Conservation (phyloP, 169 alveolate species). For the Eimeria praecox region DNA sequence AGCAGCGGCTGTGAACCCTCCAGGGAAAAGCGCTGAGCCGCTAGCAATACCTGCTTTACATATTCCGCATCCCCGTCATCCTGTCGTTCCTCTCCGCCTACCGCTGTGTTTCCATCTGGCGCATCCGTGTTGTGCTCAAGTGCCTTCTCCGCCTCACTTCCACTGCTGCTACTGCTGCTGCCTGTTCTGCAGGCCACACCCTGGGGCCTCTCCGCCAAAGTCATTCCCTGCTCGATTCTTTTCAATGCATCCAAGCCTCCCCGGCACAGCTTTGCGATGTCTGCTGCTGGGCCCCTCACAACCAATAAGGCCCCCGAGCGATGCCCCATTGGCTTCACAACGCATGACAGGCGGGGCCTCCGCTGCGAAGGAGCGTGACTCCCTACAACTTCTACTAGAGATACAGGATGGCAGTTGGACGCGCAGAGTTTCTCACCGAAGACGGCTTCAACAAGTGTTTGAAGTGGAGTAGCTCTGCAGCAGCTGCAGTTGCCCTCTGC, state of each 20-base stretch:
- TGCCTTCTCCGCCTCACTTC: not conserved
- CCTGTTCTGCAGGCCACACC: not conserved
- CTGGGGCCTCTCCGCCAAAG: not conserved
- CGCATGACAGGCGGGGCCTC: conserved; percentile 70
- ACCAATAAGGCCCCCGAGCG: conserved; percentile 68
- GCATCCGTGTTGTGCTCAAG: not conserved
- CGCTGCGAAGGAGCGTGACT: conserved; percentile 60
- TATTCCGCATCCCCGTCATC: not conserved
- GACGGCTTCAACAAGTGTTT: conserved; percentile 52
- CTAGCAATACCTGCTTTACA: conserved; percentile 53
- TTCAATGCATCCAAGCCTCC: conserved; percentile 41
- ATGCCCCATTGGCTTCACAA: conserved; percentile 68
- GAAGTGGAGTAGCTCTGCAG: conserved; percentile 60
- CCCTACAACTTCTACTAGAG: conserved; percentile 56
- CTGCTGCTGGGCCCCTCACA: conserved; percentile 60
- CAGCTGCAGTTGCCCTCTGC: conserved; percentile 54
- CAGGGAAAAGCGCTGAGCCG: conserved; percentile 54
- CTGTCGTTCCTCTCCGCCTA: not conserved
- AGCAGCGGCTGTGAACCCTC: conserved; percentile 57
- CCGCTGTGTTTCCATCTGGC: not conserved
- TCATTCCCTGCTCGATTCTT: conserved; percentile 6
- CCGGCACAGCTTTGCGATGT: conserved; percentile 29
- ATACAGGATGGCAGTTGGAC: conserved; percentile 36
- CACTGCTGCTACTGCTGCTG: conserved; percentile 39
- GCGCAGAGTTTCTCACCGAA: conserved; percentile 67